Evolutionary conservation across 805 yeast genomes (phyloP).

Genomic region (Saturnispora gosingensis): DNA sequence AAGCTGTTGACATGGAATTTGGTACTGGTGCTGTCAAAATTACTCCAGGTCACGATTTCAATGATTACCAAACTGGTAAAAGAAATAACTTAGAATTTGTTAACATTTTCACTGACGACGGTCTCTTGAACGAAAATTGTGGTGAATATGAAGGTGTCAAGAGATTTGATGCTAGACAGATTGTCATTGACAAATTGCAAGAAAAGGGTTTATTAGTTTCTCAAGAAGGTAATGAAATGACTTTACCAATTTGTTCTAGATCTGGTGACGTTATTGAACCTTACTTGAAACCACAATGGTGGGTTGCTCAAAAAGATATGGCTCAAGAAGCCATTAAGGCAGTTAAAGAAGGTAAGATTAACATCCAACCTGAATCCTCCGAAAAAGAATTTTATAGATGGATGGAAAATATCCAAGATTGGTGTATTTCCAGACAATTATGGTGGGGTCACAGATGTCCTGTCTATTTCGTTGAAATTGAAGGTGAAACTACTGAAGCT

Average conservation of each 20-base stretch:
- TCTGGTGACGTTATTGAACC: conserved; percentile 98
- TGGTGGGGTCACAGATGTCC: conserved; percentile 99
- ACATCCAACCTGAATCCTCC: conserved; percentile 79
- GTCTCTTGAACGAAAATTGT: conserved; percentile 81
- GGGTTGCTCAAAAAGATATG: conserved; percentile 88
- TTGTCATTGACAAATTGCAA: conserved; percentile 74
- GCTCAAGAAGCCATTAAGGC: conserved; percentile 82
- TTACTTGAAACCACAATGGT: conserved; percentile 97
- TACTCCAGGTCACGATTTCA: conserved; percentile 96
- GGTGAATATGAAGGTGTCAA: conserved; percentile 89
- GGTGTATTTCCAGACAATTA: conserved; percentile 94
- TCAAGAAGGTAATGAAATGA: conserved; percentile 92
- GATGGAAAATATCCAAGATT: conserved; percentile 94
- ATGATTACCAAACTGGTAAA: conserved; percentile 95
- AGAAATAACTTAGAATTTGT: conserved; percentile 83
- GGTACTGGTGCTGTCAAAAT: conserved; percentile 99
- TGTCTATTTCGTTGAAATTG: conserved; percentile 76
- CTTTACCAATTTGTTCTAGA: conserved; percentile 88
- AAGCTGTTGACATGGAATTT: conserved; percentile 97
- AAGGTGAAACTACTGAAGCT: conserved; percentile 49
- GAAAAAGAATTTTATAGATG: conserved; percentile 92
- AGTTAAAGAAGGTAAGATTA: conserved; percentile 71
- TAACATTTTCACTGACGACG: conserved; percentile 88
- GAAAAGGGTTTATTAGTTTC: conserved; percentile 67
- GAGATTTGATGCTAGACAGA: conserved; percentile 87